Conservation (phyloP, 257 asterid species). For the Cynanchum wilfordii region DNA sequence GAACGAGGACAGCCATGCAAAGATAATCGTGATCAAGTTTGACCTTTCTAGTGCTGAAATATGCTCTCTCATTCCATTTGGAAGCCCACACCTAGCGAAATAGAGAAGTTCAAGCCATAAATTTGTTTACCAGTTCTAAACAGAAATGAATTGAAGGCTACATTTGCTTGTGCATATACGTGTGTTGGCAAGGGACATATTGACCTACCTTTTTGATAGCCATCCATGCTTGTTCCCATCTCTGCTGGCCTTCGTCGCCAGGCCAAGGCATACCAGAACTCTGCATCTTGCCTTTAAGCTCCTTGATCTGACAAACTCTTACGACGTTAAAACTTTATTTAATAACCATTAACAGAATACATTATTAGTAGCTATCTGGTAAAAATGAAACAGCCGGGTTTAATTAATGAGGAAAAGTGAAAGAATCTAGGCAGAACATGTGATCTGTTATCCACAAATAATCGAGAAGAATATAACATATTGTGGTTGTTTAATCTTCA, state of each 20-base stretch:
- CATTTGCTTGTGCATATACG: neutral
- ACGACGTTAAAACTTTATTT: neutral
- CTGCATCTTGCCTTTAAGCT: constrained; percentile 81
- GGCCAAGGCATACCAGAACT: constrained; percentile 99
- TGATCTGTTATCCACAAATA: neutral
- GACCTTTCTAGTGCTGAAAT: constrained; percentile 92
- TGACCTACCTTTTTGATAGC: constrained; percentile 81
- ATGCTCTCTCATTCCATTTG: constrained; percentile 99
- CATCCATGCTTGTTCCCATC: constrained; percentile 98
- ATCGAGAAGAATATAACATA: neutral
- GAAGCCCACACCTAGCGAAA: constrained; percentile 95
- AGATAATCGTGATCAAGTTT: constrained; percentile 87
- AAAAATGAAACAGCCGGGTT: neutral
- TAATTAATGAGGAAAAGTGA: neutral
- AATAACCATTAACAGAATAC: neutral
- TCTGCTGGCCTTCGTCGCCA: constrained; percentile 88
- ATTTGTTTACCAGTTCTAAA: constrained; percentile 3
- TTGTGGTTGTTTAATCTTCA: neutral
- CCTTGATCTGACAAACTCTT: constrained; percentile 47
- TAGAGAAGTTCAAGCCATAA: neutral
- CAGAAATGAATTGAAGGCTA: neutral
- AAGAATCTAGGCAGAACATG: neutral
- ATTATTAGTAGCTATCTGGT: neutral
- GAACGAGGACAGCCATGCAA: constrained; percentile 99
- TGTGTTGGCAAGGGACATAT: neutral